A percentile compares a stretch with the other conserved stretches of the same genome.
Conservation (phyloP, 2,329 filamentous ascomycete species). For the Phoma sp. region DNA sequence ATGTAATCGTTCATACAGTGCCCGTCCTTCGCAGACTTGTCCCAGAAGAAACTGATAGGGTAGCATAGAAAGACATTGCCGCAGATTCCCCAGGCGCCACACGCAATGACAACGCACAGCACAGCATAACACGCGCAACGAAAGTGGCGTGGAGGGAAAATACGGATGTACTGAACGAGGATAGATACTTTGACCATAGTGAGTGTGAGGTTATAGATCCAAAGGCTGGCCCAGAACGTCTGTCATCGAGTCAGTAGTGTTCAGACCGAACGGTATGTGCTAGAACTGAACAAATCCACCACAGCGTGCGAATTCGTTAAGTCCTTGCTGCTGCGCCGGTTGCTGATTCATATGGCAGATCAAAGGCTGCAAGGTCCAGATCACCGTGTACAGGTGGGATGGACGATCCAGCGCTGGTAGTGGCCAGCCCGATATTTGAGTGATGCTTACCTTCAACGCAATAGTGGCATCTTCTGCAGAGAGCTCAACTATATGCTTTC, state of each 20-base stretch:
- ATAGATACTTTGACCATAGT: conserved; percentile 44
- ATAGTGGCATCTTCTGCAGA: conserved; percentile 2
- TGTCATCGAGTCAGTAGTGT: conserved; percentile 12
- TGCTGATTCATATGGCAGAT: neutral
- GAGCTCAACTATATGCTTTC: conserved; percentile 26
- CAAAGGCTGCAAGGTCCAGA: neutral
- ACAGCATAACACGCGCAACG: conserved; percentile 37
- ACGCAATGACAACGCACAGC: conserved; percentile 34
- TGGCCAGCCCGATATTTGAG: neutral
- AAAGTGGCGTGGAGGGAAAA: conserved; percentile 40
- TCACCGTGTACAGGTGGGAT: too few relatives aligned
- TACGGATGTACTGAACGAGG: conserved; percentile 41
- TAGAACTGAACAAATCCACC: neutral
- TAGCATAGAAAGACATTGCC: conserved; percentile 46
- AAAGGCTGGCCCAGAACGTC: conserved; percentile 47
- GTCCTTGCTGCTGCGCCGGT: neutral
- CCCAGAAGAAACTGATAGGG: conserved; percentile 44
- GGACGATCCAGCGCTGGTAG: neutral
- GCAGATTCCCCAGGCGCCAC: conserved; percentile 41
- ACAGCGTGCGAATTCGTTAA: too few relatives aligned
- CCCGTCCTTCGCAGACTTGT: conserved; percentile 33
- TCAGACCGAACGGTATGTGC: neutral
- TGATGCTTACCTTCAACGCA: conserved; percentile 23
- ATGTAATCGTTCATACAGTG: conserved; percentile 40
- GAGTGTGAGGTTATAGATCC: conserved; percentile 44